Evolutionary conservation across 306 rosid species (phyloP), one percentile per base, ranked within the genome.

Genomic region (Styphnolobium japonicum): DNA sequence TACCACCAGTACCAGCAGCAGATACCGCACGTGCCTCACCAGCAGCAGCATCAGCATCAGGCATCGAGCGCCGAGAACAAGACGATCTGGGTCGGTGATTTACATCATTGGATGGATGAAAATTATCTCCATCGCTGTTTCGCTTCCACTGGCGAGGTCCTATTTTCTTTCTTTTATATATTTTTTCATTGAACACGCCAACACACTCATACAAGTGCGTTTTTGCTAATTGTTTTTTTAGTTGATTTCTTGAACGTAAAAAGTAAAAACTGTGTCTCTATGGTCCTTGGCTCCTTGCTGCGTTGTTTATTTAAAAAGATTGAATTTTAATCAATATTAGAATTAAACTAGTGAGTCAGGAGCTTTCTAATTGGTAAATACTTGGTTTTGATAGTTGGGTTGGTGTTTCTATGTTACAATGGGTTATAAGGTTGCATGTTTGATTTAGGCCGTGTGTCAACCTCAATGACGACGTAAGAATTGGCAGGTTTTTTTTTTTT

Each of bases 41-140:
- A 61, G 5, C 87, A 80, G 16, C 88, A 75, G 18, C 86, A 80
- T 11, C 87, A 70, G 15, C 81, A 75, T 37, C 87, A 82, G 67
- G 90, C 92, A 89, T 94, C 98, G 70, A 78, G 83, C 52, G 85
- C 83, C 15, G 94, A 90, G 76, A 94, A 94, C 57, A 94, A 90
- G 85, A 92, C 98, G 25, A 36, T 94, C 68, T 94, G 97, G 98
- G 90, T 90, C 75, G 98, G 98, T 2, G 98, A 94, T 88, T 90
- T 94, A 82, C 94, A 89, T 55, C 94, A 88, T 19, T 92, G 97
- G 98, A 94, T 94, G 98, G 98, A 92, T 53, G 98, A 94, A 78
- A 88, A 79, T 83, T 94, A 89, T 81, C 98, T 94, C 55, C 97
- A 90, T 71, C 82, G 70, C 74, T 94, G 98, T 85, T 94, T 94